phyloP scores from a whole-genome alignment of 805 yeast species.

The Saccharomycopsis olivae region DNA sequence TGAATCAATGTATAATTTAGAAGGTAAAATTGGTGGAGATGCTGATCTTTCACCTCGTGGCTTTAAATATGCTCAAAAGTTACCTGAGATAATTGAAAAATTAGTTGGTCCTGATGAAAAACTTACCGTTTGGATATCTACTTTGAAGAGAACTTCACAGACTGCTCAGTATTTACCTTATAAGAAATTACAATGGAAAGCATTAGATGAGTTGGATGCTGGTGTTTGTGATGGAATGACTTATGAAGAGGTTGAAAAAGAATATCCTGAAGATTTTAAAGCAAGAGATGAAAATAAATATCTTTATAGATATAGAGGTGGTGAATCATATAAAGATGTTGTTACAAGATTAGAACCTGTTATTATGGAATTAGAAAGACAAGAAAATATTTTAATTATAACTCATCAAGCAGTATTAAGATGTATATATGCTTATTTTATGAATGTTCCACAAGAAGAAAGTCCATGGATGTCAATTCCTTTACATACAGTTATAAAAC shows the following conservation, averaged over 20 bases:
- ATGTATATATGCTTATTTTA: slow-evolving; percentile 93
- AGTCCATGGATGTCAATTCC: slow-evolving; percentile 99
- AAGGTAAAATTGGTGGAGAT: slow-evolving; percentile 95
- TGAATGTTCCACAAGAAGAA: slow-evolving; percentile 97
- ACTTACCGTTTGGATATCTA: slow-evolving; percentile 88
- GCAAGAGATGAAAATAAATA: slow-evolving; percentile 95
- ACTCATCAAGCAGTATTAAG: slow-evolving; percentile 97
- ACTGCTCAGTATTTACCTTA: slow-evolving; percentile 65
- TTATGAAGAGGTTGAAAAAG: slow-evolving; percentile 67
- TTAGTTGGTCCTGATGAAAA: slow-evolving; percentile 25
- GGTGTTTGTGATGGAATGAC: slow-evolving; percentile 92
- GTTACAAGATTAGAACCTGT: slow-evolving; percentile 93
- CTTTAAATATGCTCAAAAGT: slow-evolving; percentile 54
- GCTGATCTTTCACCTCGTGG: slow-evolving; percentile 76
- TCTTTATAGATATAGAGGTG: slow-evolving; percentile 93
- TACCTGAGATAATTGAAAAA: slow-evolving; percentile 53
- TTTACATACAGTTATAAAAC: slow-evolving; percentile 81
- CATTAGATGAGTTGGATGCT: slow-evolving; percentile 87
- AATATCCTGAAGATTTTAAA: slow-evolving; percentile 83
- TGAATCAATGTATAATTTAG: slow-evolving; percentile 82
- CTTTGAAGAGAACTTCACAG: slow-evolving; percentile 69
- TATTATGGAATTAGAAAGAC: slow-evolving; percentile 96
- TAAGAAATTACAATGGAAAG: slow-evolving; percentile 96
- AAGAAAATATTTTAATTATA: slow-evolving; percentile 88
- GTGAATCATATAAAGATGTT: slow-evolving; percentile 93